These are phyloP conservation scores for Priceomyces fermenticarens DNA, from an alignment of 805 yeast species.

Conservation along the genomic window DNA sequence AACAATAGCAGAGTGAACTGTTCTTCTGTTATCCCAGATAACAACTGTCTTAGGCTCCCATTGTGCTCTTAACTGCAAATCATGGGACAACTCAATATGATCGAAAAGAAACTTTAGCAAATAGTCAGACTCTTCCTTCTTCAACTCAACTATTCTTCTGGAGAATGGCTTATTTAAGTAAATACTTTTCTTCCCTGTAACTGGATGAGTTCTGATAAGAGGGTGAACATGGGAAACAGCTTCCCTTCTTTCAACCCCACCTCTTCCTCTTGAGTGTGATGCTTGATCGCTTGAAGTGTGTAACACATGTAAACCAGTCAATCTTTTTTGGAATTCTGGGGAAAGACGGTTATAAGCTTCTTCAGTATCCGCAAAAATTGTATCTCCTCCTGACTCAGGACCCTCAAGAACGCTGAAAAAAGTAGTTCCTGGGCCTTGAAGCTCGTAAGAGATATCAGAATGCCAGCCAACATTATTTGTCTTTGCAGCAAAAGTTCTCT, in stretches of 20 bases:
- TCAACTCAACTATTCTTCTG: conserved; percentile 66
- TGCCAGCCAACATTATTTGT: conserved; percentile 55
- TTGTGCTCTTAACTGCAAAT: conserved; percentile 64
- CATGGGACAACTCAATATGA: conserved; percentile 52
- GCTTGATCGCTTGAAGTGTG: conserved; percentile 77
- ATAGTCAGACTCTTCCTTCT: conserved; percentile 65
- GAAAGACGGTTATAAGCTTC: conserved; percentile 74
- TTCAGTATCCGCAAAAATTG: conserved; percentile 67
- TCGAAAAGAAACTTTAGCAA: conserved; percentile 55
- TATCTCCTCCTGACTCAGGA: conserved; percentile 69
- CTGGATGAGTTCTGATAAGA: conserved; percentile 70
- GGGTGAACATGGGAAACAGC: conserved; percentile 67
- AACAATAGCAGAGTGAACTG: conserved; percentile 63
- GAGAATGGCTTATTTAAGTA: conserved; percentile 61
- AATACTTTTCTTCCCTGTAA: conserved; percentile 57
- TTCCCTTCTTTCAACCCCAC: conserved; percentile 65
- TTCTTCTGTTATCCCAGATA: conserved; percentile 76
- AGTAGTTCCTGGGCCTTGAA: conserved; percentile 71
- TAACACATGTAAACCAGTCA: conserved; percentile 60
- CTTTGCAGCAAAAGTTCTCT: conserved; percentile 30
- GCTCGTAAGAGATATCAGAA: conserved; percentile 71
- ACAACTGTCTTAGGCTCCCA: conserved; percentile 74
- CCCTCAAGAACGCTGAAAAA: conserved; percentile 61
- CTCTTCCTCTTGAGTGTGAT: conserved; percentile 46
- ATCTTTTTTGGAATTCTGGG: conserved; percentile 55